These are phyloP conservation scores for Pseudozyma flocculosa DNA, from an alignment of 1,284 basidiomycete genomes.

Conservation along the genomic window DNA sequence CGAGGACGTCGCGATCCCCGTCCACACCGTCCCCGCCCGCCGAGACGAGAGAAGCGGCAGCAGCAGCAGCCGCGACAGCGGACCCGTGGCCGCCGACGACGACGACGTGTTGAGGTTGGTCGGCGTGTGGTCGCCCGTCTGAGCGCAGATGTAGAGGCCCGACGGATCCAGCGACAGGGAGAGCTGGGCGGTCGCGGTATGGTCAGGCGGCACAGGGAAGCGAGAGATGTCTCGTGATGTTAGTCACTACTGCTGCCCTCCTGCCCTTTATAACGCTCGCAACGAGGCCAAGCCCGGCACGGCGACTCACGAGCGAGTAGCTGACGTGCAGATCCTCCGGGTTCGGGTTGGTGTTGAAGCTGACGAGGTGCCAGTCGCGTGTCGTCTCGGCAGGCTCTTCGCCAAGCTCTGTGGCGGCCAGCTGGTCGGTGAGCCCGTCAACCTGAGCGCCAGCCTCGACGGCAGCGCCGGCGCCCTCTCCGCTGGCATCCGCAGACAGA, in stretches of 20 bases:
- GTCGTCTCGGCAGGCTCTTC: background rate
- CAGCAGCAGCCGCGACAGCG: constrained; percentile 40
- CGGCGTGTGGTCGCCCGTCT: constrained; percentile 47
- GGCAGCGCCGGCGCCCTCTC: background rate
- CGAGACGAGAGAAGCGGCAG: constrained; percentile 23
- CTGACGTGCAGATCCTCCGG: constrained; percentile 40
- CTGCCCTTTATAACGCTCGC: too few species aligned
- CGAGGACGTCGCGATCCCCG: constrained; percentile 28
- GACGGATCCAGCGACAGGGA: constrained; percentile 46
- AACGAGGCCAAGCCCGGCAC: too few species aligned
- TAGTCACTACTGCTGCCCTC: too few species aligned
- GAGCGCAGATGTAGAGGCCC: constrained; percentile 34
- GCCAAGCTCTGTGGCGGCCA: constrained; percentile 2
- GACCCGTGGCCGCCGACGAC: constrained; percentile 2
- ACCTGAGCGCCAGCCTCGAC: too few species aligned
- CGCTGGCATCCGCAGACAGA: constrained; percentile 7
- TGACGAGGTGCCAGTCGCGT: constrained; percentile 25
- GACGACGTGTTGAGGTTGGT: constrained; percentile 11
- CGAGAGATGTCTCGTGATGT: too few species aligned
- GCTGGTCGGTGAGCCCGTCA: background rate
- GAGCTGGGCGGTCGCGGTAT: constrained; percentile 15
- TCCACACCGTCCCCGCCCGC: constrained; percentile 42
- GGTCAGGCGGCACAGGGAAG: too few species aligned
- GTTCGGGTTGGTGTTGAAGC: constrained; percentile 50
- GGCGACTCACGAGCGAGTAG: constrained; percentile 40